These are phyloP conservation scores for Kodamaea sp. DNA, from an alignment of 1,139 yeast species.

Conservation along the genomic window DNA sequence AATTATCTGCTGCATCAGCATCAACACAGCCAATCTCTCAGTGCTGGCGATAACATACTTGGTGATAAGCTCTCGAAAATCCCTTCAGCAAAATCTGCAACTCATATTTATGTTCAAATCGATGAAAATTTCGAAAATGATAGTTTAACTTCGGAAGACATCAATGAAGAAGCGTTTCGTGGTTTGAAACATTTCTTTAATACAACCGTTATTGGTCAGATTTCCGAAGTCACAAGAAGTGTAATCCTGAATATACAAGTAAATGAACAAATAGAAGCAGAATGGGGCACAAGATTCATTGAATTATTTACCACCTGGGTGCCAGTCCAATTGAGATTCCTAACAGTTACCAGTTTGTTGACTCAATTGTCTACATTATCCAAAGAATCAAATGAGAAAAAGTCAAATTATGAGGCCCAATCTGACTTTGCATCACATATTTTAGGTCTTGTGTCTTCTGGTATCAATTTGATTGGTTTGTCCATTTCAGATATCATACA, in stretches of 20 bases:
- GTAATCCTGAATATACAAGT: constrained; percentile 26
- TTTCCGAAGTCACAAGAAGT: constrained; percentile 44
- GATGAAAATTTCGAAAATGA: constrained; percentile 33
- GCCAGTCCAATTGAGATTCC: constrained; percentile 84
- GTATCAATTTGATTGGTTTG: constrained; percentile 81
- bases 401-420: constrained; percentile 35
- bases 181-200: constrained; percentile 49
- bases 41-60: background rate
- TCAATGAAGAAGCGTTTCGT: constrained; percentile 38
- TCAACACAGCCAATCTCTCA: constrained; percentile 2
- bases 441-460: constrained; percentile 69
- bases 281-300: constrained; percentile 58
- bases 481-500: constrained; percentile 82
- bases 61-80: constrained; percentile 21
- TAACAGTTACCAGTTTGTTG: constrained; percentile 50
- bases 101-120: constrained; percentile 17
- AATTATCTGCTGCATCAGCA: constrained; percentile 5
- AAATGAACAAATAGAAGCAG: constrained; percentile 15
- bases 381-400: constrained; percentile 20
- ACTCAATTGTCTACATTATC: constrained; percentile 24
- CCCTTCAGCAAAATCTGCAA: constrained; percentile 23
- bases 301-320: constrained; percentile 72
- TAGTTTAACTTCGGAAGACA: constrained; percentile 21
- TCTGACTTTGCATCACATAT: constrained; percentile 50
- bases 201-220: constrained; percentile 48